Percentiles rank a stretch among this genome's conserved stretches.
Evolutionary conservation across 1,284 basidiomycete species (phyloP).

Genomic region (Leccinum pachyderme): DNA sequence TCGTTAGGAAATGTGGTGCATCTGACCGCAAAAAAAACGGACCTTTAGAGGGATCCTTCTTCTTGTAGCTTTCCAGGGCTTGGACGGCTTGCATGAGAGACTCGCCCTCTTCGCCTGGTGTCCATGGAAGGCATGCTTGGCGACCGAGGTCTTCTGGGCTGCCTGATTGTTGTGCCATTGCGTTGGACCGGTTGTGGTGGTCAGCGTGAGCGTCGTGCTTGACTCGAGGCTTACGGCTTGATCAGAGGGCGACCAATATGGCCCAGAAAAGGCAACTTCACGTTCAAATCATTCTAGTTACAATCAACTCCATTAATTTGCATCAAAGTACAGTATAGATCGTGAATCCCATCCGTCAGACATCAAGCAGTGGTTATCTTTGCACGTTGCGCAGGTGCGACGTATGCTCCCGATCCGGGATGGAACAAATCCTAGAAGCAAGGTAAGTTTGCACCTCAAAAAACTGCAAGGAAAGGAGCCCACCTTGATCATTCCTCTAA

Average conservation of each 20-base stretch:
- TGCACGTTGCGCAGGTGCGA: slow-evolving; percentile 6
- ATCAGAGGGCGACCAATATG: background rate
- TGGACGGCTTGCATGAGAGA: slow-evolving; percentile 55
- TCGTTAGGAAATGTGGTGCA: background rate
- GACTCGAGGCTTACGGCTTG: background rate
- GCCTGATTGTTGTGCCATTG: slow-evolving; percentile 33
- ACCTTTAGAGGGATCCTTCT: slow-evolving; percentile 83
- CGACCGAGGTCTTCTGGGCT: slow-evolving; percentile 47
- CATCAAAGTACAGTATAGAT: background rate
- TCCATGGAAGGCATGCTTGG: slow-evolving; percentile 43
- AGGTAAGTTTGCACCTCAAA: background rate
- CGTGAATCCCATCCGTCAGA: background rate
- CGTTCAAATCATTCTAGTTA: background rate
- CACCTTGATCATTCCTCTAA: slow-evolving; percentile 63
- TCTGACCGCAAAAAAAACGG: slow-evolving; percentile 17
- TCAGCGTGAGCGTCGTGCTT: slow-evolving; percentile 5
- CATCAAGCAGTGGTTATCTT: slow-evolving; percentile 4
- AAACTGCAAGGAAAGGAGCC: slow-evolving; percentile 1
- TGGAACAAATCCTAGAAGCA: slow-evolving; percentile 45
- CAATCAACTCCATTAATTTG: background rate
- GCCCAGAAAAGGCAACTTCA: slow-evolving; percentile 8
- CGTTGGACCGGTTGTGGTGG: slow-evolving; percentile 12
- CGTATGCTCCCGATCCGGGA: slow-evolving; percentile 51
- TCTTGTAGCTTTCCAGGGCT: slow-evolving; percentile 81
- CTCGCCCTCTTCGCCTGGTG: slow-evolving; percentile 41